phyloP scores from a whole-genome alignment of 2,329 filamentous ascomycete genomes.

The Alternaria novae-zelandiae region DNA sequence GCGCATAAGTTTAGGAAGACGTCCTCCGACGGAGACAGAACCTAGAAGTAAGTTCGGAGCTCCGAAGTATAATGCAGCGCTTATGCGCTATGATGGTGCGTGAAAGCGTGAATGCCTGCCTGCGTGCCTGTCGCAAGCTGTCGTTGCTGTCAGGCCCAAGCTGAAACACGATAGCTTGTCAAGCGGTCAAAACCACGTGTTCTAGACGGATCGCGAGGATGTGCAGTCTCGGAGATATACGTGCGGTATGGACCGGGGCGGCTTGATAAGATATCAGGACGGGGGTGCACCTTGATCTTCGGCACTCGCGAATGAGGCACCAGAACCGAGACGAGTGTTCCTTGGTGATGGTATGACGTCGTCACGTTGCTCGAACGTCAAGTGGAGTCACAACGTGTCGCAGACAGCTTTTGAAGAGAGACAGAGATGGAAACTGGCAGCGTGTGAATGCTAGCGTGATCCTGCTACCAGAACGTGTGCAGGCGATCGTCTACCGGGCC shows the following conservation, averaged over 20 bases:
- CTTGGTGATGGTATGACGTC: conserved; percentile 10
- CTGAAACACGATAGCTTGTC: not conserved
- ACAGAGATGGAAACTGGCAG: not conserved
- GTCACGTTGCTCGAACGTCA: not conserved
- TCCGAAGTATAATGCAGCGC: conserved; percentile 1
- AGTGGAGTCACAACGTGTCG: not conserved
- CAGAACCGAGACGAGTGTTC: not conserved
- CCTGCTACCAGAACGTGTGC: conserved; percentile 4
- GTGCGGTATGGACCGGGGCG: not conserved
- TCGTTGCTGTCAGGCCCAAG: not conserved
- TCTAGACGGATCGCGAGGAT: not conserved
- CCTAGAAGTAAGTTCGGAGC: not conserved
- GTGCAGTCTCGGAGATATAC: not conserved
- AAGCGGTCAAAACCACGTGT: not conserved
- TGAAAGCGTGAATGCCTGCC: not conserved
- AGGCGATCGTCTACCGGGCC: conserved; percentile 11
- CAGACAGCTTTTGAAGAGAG: not conserved
- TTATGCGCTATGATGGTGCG: not conserved
- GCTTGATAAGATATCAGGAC: not conserved
- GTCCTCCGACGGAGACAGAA: not conserved
- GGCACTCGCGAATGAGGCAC: conserved; percentile 5
- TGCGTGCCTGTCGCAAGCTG: not conserved
- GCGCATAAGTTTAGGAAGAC: not conserved
- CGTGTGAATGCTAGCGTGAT: conserved; percentile 5
- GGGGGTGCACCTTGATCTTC: conserved; percentile 7